Evolutionary conservation across 2,329 filamentous ascomycete species (phyloP).

Genomic region (Rhynchosporium secalis): DNA sequence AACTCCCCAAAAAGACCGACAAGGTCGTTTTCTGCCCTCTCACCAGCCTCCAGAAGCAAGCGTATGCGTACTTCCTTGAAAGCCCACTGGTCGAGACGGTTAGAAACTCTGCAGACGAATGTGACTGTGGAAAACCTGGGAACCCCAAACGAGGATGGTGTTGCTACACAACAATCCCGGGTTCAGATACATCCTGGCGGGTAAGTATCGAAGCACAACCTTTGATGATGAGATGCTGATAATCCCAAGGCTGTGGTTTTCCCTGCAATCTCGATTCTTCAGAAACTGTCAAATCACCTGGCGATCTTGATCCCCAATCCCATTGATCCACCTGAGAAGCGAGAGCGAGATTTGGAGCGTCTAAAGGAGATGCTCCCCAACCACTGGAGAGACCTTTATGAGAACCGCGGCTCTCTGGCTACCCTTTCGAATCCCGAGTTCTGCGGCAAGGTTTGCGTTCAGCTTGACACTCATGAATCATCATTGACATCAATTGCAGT

Average conservation of each 20-base stretch:
- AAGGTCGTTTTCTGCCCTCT: conserved; percentile 93
- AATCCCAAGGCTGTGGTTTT: conserved; percentile 68
- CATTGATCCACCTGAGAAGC: conserved; percentile 67
- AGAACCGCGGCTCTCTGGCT: conserved; percentile 73
- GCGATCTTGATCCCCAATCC: conserved; percentile 75
- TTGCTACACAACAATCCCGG: conserved; percentile 61
- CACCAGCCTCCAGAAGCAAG: conserved; percentile 75
- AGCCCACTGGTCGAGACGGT: conserved; percentile 71
- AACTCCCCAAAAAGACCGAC: conserved; percentile 92
- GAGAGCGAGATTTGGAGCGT: conserved; percentile 72
- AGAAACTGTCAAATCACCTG: conserved; percentile 92
- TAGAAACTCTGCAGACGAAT: conserved; percentile 64
- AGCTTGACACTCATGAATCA: neutral
- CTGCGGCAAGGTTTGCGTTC: conserved; percentile 69
- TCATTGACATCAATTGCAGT: conserved; percentile 45
- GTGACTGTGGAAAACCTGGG: conserved; percentile 62
- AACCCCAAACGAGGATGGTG: conserved; percentile 77
- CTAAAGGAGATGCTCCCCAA: conserved; percentile 75
- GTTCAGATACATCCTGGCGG: conserved; percentile 48
- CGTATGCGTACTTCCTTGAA: conserved; percentile 80
- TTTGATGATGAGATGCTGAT: conserved; percentile 44
- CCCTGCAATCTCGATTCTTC: conserved; percentile 76
- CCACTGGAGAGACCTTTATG: conserved; percentile 72
- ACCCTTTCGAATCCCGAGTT: conserved; percentile 85
- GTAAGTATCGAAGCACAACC: conserved; percentile 46